Base-by-base conservation (phyloP, 805 yeast genomes). In the Ogataea nakhonphanomensis region DNA sequence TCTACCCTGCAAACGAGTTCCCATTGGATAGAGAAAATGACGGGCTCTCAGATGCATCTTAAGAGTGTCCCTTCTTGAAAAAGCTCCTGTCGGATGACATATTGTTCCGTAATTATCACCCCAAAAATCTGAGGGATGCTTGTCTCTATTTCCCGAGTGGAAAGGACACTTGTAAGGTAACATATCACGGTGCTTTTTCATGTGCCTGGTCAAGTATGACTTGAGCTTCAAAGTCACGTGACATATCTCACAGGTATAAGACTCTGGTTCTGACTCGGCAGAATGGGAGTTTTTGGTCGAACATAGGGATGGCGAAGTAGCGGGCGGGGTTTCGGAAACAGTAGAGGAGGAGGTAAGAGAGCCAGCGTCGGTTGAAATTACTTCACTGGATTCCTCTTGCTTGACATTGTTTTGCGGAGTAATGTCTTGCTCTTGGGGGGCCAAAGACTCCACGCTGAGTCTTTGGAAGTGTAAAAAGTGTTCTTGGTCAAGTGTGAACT, bases 21-120 rank as follows among this genome's bases (percentile, higher is more conserved):
- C 81, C 27, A 73, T 66, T 25, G 82, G 82, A 48, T 76, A 76
- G 32, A 69, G 68, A 54, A 76, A 76, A 54, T 76, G 82, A 40
- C 77, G 60, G 7, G 79, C 70, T 50, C 74, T 76, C 37, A 76
- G 64, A 54, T 76, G 82, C 2, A 78, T 76, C 50, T 75, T 74
- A 55, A 73, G 74, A 6, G 82, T 76, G 53, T 76, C 82, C 51
- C 81, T 65, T 52, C 82, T 64, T 5, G 81, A 73, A 50, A 76
- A 76, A 4, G 78, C 79, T 6, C 81, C 82, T 15, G 70, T 72
- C 13, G 78, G 73, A 51, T 76, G 81, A 46, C 82, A 76, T 45
- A 69, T 66, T 37, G 66, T 54, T 2, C 63, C 63, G 11, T 33
- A 12, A 11, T 39, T 21, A 9, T 29, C 33, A 25, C n/a, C 22